Evolutionary conservation across 495 filamentous ascomycete genomes (phyloP).

Genomic region (Corynascus novoguineensis): DNA sequence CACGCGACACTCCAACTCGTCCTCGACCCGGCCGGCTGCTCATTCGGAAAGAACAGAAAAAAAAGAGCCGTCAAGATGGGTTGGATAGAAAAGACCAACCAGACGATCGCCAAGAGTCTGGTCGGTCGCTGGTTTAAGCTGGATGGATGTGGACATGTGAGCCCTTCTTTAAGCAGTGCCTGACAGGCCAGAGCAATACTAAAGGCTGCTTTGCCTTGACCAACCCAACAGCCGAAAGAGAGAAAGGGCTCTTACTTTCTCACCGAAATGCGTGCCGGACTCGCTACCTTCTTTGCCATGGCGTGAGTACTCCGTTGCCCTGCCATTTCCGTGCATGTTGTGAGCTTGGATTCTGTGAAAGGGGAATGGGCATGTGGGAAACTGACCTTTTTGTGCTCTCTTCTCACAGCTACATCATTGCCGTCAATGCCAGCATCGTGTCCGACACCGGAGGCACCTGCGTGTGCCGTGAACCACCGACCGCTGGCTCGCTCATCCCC

Average conservation of each 20-base stretch:
- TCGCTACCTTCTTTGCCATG: constrained; percentile 85
- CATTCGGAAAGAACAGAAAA: not conserved
- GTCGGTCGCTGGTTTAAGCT: constrained; percentile 70
- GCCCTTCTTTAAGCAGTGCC: constrained; percentile 23
- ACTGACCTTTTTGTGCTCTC: too few species aligned
- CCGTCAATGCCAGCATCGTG: constrained; percentile 66
- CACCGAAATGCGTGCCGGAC: constrained; percentile 70
- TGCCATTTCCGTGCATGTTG: not conserved
- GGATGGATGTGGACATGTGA: constrained; percentile 69
- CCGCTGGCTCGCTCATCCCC: constrained; percentile 47
- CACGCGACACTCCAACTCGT: not conserved
- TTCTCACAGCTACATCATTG: constrained; percentile 51
- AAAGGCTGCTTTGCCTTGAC: constrained; percentile 47
- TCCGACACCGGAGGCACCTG: constrained; percentile 58
- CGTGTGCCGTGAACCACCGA: constrained; percentile 50
- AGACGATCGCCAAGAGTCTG: constrained; percentile 49
- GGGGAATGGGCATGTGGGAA: too few species aligned
- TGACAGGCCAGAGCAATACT: constrained; percentile 40
- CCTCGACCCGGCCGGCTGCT: not conserved
- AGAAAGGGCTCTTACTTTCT: constrained; percentile 72
- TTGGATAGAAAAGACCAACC: constrained; percentile 51
- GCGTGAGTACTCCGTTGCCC: constrained; percentile 41
- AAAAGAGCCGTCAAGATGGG: constrained; percentile 27
- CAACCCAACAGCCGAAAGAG: constrained; percentile 54
- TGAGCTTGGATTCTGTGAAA: too few species aligned